Conservation (phyloP, 805 yeast species). For the Saturnispora diversa region DNA sequence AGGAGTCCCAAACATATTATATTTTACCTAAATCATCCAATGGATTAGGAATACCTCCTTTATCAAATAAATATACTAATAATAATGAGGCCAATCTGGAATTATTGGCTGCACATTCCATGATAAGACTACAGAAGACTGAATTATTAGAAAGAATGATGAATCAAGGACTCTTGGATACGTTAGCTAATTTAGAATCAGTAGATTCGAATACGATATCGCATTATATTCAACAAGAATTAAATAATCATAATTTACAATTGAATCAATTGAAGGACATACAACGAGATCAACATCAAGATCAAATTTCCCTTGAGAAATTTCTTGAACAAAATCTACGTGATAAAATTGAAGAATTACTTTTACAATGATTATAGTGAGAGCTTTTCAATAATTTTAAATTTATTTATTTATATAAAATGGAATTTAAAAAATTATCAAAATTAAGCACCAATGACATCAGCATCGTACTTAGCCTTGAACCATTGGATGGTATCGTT, state of each 20-base stretch:
- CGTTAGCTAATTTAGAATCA: slow-evolving; percentile 7
- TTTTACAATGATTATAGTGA: slow-evolving; percentile 32
- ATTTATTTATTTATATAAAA: not conserved
- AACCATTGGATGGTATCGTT: slow-evolving; percentile 97
- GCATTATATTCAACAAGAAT: slow-evolving; percentile 1
- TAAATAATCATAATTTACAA: slow-evolving; percentile 32
- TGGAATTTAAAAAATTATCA: not conserved
- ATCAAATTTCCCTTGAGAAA: slow-evolving; percentile 37
- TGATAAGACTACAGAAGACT: slow-evolving; percentile 11
- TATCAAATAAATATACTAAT: slow-evolving; percentile 13
- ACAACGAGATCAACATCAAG: slow-evolving; percentile 37
- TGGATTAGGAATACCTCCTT: not conserved
- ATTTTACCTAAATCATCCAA: not conserved
- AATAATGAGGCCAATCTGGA: slow-evolving; percentile 11
- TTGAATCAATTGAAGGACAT: slow-evolving; percentile 36
- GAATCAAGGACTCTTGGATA: not conserved
- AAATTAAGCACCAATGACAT: slow-evolving; percentile 69
- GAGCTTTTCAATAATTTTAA: not conserved
- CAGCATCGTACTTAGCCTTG: slow-evolving; percentile 99
- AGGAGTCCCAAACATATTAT: not conserved
- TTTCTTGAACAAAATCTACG: slow-evolving; percentile 44
- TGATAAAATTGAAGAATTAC: slow-evolving; percentile 35
- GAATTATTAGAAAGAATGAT: not conserved
- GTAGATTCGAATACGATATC: not conserved
- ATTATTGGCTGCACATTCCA: slow-evolving; percentile 15